Conservation (phyloP, 1,284 basidiomycete species). For the Hypsizygus ulmarius region DNA sequence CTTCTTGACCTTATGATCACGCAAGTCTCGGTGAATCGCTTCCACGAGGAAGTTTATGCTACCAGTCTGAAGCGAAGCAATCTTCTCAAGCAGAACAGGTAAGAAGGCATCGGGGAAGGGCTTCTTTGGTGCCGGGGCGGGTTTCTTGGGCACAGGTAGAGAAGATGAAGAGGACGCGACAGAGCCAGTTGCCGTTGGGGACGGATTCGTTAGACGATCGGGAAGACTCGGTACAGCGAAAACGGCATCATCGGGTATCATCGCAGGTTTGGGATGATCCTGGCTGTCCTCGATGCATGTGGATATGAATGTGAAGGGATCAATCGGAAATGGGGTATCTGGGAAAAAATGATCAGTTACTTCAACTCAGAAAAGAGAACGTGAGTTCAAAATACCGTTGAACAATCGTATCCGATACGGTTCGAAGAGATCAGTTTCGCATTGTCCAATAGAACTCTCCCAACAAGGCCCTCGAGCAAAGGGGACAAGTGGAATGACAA, state of each 20-base stretch:
- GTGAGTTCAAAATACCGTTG: constrained; percentile 55
- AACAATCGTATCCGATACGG: constrained; percentile 72
- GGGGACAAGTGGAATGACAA: constrained; percentile 72
- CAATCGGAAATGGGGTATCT: constrained; percentile 73
- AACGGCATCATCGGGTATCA: constrained; percentile 21
- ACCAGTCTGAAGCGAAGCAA: constrained; percentile 51
- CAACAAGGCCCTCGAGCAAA: constrained; percentile 76
- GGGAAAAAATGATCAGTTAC: constrained; percentile 6
- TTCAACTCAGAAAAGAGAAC: neutral
- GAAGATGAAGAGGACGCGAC: constrained; percentile 13
- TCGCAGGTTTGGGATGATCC: constrained; percentile 19
- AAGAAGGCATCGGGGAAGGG: constrained; percentile 67
- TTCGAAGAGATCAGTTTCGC: constrained; percentile 62
- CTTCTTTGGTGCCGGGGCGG: constrained; percentile 45
- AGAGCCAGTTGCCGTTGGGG: constrained; percentile 13
- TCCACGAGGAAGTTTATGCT: constrained; percentile 69
- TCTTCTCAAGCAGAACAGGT: constrained; percentile 55
- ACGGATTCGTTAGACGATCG: constrained; percentile 25
- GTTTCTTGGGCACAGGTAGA: constrained; percentile 26
- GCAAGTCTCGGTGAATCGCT: constrained; percentile 65
- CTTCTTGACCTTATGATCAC: constrained; percentile 69
- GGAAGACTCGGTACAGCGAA: constrained; percentile 44
- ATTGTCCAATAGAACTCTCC: constrained; percentile 62
- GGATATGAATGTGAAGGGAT: constrained; percentile 77
- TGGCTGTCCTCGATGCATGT: constrained; percentile 37